These are phyloP conservation scores for Phytophthora brassicae DNA, from an alignment of 352 stramenopile species.

Conservation along the genomic window DNA sequence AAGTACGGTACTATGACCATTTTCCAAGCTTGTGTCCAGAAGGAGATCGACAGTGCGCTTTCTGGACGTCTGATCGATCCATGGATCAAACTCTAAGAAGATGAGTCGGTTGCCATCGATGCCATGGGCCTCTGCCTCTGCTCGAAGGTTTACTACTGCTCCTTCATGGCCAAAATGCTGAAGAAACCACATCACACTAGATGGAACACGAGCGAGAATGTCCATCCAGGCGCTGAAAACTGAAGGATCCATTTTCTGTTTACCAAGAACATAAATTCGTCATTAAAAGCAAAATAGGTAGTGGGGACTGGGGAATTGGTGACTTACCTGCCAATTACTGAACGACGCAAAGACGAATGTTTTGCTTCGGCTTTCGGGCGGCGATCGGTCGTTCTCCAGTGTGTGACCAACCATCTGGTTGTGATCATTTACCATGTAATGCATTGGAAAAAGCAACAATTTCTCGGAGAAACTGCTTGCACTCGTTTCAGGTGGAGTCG, in stretches of 20 bases:
- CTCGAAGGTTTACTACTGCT: slow-evolving; percentile 46
- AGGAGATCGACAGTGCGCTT: slow-evolving; percentile 76
- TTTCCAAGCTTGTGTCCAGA: slow-evolving; percentile 84
- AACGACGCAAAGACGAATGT: slow-evolving; percentile 81
- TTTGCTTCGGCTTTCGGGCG: slow-evolving; percentile 1
- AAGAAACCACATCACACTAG: slow-evolving; percentile 77
- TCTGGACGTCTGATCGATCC: slow-evolving; percentile 75
- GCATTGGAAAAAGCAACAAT: no score
- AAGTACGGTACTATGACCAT: slow-evolving; percentile 81
- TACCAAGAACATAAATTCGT: no score
- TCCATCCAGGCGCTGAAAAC: slow-evolving; percentile 82
- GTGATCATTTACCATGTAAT: slow-evolving; percentile 83
- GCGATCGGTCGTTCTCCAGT: slow-evolving; percentile 32
- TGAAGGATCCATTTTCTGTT: slow-evolving; percentile 75
- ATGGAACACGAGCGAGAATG: slow-evolving; percentile 67
- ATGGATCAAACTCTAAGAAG: slow-evolving; percentile 61
- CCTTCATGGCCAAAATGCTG: slow-evolving; percentile 56
- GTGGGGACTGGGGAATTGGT: neutral
- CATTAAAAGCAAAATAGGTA: no score
- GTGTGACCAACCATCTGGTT: slow-evolving; percentile 73
- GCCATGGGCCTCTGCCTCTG: slow-evolving; percentile 53
- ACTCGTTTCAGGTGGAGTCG: slow-evolving; percentile 9
- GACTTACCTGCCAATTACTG: slow-evolving; percentile 76
- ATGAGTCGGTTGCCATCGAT: slow-evolving; percentile 57
- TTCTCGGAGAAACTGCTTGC: slow-evolving; percentile 21